Conservation (phyloP, 306 rosid genomes). For the Calophaca sinica region DNA sequence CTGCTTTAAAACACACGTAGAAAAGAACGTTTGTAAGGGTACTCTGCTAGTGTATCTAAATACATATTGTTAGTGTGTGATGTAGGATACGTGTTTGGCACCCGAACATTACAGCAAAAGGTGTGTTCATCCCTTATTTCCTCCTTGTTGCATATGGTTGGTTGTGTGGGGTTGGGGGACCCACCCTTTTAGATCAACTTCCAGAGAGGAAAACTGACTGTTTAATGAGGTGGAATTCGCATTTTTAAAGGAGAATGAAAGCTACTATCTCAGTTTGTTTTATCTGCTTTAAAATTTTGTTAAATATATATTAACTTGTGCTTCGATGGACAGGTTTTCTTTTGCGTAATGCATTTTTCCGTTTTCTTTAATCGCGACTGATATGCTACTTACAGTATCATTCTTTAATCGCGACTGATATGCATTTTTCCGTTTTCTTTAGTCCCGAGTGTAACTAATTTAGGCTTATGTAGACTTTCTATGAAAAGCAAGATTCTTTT, state of each 20-base stretch:
- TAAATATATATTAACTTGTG: not conserved
- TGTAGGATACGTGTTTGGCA: no score
- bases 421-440: slow-evolving; percentile 13
- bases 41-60: no score
- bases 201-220: not conserved
- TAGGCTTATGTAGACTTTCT: not conserved
- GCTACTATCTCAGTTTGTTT: not conserved
- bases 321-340: slow-evolving; percentile 12
- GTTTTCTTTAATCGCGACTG: not conserved
- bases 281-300: slow-evolving; percentile 15
- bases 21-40: no score
- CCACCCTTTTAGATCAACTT: not conserved
- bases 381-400: not conserved
- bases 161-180: slow-evolving; percentile 2
- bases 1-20: no score
- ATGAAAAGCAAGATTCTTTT: slow-evolving; percentile 19
- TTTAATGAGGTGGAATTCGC: not conserved
- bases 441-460: not conserved
- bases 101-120: no score
- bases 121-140: not conserved
- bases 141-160: not conserved
- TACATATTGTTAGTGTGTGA: no score
- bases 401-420: not conserved
- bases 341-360: slow-evolving; percentile 10
- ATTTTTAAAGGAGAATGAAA: not conserved